phyloP scores from a whole-genome alignment of 164 flowering plant species.

The Vitis cinerea region DNA sequence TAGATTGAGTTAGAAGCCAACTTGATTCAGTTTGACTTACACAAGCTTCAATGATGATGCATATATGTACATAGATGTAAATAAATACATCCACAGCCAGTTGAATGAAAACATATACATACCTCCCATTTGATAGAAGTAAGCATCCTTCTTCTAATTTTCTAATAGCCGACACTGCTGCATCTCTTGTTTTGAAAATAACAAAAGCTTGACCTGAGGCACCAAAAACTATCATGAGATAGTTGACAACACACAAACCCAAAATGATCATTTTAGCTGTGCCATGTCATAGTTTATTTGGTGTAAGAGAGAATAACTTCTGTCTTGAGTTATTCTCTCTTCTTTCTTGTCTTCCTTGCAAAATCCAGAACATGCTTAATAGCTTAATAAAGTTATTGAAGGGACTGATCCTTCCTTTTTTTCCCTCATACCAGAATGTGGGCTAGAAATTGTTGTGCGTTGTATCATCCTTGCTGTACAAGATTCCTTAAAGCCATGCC shows the following conservation, averaged over 20 bases:
- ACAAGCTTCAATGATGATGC: too few relatives aligned
- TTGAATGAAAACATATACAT: slow-evolving; percentile 1
- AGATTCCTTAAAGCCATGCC: slow-evolving; percentile 50
- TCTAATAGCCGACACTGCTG: slow-evolving; percentile 48
- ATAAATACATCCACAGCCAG: neutral
- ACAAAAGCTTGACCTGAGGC: slow-evolving; percentile 79
- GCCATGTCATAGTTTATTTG: too few relatives aligned
- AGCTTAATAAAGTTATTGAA: neutral
- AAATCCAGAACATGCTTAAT: too few relatives aligned
- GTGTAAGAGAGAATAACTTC: too few relatives aligned
- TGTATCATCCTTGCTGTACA: slow-evolving; percentile 69
- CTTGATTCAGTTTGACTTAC: too few relatives aligned
- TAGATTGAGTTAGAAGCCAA: too few relatives aligned
- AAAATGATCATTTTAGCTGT: too few relatives aligned
- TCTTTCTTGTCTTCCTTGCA: too few relatives aligned
- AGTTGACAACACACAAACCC: neutral
- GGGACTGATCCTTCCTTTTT: neutral
- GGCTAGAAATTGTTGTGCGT: slow-evolving; percentile 46
- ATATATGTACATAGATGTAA: too few relatives aligned
- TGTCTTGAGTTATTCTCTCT: too few relatives aligned
- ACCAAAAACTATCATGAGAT: neutral
- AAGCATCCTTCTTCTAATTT: slow-evolving; percentile 59
- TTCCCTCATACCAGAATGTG: slow-evolving; percentile 52
- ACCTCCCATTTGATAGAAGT: slow-evolving; percentile 78
- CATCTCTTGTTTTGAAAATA: slow-evolving; percentile 61